Base-by-base conservation (phyloP, 2,329 filamentous ascomycete genomes). In the Lachnellula occidentalis region DNA sequence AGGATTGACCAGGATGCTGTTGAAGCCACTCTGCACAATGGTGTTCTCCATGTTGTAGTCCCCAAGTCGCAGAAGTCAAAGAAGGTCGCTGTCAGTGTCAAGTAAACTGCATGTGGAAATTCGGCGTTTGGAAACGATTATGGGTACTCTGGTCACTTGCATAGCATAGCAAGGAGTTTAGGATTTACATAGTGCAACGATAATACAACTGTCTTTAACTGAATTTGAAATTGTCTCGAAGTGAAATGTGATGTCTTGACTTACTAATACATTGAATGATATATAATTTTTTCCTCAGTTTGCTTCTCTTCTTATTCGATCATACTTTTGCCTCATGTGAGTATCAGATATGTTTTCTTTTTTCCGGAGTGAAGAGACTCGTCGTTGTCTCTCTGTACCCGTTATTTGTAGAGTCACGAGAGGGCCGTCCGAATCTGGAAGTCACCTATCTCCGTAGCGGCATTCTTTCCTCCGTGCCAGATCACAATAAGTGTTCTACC, bases 51-150 rank as follows among this genome's bases (percentile, higher is more conserved):
- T 62, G 75, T 89, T 56, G 68, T 74, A 37, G 78, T 88, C 11
- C 86, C 86, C 53, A 89, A 87, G 78, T 78, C 79, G 22, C 78
- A 77, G 72, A 82, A 79, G 76, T 64, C 71, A 24, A 76, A 76
- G 62, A 79, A 78, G 70, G 81, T 86, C 58, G 64, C 70, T 49
- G 74, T 85, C 45, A 61, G 50, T 57, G 58, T 65, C 31, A 46
- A 46, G 9, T 46, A 34, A 31, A 21, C 21, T 6, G 14, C 43
- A 5, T 46, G 77, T 71, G 12, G 21, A 31, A 12, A n/a, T 27
- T 46, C 27, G 21, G 14, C 4, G 27, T 27, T 24, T 21, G n/a
- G 21, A 27, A 24, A 27, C 12, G 21, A n/a, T n/a, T 15, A 31
- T n/a, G 5, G 22, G 7, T n/a, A 9, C 11, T 31, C 27, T 31